These are phyloP conservation scores for Tricharina praecox DNA, from an alignment of 495 filamentous ascomycete species.

Conservation along the genomic window DNA sequence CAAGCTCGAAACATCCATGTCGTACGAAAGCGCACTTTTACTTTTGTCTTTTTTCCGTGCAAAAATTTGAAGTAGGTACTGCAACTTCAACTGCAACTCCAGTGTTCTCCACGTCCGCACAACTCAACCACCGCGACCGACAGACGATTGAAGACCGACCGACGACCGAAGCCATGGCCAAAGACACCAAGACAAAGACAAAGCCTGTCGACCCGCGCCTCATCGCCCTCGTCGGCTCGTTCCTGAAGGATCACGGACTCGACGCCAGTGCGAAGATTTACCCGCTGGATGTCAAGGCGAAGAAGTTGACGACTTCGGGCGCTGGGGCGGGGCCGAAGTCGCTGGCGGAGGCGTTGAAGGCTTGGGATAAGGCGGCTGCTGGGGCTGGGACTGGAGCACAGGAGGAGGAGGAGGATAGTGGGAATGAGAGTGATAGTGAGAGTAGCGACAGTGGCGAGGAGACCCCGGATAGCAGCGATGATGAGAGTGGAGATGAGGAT, in stretches of 20 bases:
- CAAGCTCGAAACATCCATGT: too few species aligned
- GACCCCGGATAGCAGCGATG: background rate
- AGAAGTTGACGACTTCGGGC: constrained; percentile 9
- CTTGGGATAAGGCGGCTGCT: background rate
- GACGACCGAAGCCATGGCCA: background rate
- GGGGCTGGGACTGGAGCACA: too few species aligned
- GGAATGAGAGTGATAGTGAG: constrained; percentile 7
- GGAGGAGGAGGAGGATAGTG: constrained; percentile 6
- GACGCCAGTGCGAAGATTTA: constrained; percentile 19
- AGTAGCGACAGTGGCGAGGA: constrained; percentile 1
- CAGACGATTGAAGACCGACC: too few species aligned
- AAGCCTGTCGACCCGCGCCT: constrained; percentile 11
- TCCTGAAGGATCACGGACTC: constrained; percentile 20
- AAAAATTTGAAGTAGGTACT: too few species aligned
- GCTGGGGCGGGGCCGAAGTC: constrained; percentile 10
- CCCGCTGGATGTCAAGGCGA: constrained; percentile 11
- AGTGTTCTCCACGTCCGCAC: too few species aligned
- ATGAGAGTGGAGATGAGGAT: constrained; percentile 5
- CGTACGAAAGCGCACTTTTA: too few species aligned
- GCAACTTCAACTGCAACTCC: too few species aligned
- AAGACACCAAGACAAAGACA: constrained; percentile 3
- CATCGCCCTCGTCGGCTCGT: constrained; percentile 18
- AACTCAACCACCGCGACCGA: too few species aligned
- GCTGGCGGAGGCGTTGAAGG: constrained; percentile 16
- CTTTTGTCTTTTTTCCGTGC: too few species aligned